Percentiles rank a stretch among this genome's conserved stretches.
Evolutionary conservation across 441 rosid genomes (phyloP).

Genomic region (Syzygium malaccense): DNA sequence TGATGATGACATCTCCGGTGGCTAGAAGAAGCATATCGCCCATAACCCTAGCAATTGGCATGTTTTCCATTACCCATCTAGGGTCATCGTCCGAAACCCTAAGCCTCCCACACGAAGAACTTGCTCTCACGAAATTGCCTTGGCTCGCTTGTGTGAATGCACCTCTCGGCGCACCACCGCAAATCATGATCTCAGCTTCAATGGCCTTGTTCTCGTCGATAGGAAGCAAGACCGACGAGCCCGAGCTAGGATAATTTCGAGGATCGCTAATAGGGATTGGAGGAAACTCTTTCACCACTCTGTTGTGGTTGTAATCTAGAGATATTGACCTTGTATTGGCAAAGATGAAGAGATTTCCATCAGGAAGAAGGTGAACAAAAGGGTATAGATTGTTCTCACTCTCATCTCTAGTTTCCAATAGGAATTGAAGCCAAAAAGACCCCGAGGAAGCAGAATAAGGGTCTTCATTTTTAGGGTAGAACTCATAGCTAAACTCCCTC

Average conservation of each 20-base stretch:
- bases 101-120: constrained; percentile 63
- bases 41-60: constrained; percentile 79
- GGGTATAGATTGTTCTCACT: constrained; percentile 80
- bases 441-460: background rate
- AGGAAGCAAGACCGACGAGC: constrained; percentile 77
- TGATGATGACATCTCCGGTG: constrained; percentile 48
- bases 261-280: constrained; percentile 54
- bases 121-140: constrained; percentile 35
- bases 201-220: constrained; percentile 34
- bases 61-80: constrained; percentile 60
- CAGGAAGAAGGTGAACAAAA: constrained; percentile 70
- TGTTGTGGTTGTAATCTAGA: constrained; percentile 46
- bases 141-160: constrained; percentile 18
- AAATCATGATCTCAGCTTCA: constrained; percentile 64
- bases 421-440: constrained; percentile 25
- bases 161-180: constrained; percentile 74
- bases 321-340: constrained; percentile 65
- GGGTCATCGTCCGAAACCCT: constrained; percentile 41
- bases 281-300: constrained; percentile 48
- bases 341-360: constrained; percentile 74
- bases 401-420: constrained; percentile 43
- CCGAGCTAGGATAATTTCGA: constrained; percentile 79
- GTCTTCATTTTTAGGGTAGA: constrained; percentile 26
- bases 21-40: constrained; percentile 79
- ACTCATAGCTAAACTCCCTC: constrained; percentile 55